These are phyloP conservation scores for Calonectria pauciramosa DNA, from an alignment of 2,329 filamentous ascomycete species.

Conservation along the genomic window DNA sequence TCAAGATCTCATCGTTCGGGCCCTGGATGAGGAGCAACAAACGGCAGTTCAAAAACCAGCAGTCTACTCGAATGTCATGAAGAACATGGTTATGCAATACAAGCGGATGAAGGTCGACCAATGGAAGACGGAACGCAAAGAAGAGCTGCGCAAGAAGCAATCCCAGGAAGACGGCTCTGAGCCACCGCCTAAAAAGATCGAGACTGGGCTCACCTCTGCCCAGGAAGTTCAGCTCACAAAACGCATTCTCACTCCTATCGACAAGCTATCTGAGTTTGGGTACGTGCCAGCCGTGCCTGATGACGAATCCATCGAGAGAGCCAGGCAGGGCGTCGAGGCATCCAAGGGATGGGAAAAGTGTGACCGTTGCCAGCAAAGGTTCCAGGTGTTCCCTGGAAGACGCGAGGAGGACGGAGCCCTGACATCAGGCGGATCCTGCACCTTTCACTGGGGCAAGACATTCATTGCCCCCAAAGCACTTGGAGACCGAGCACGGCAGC, in stretches of 20 bases:
- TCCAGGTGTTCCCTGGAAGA: slow-evolving; percentile 92
- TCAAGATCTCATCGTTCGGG: slow-evolving; percentile 76
- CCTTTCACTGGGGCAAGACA: slow-evolving; percentile 82
- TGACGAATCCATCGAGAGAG: slow-evolving; percentile 74
- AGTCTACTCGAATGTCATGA: slow-evolving; percentile 88
- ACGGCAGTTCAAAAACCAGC: slow-evolving; percentile 74
- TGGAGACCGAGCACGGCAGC: slow-evolving; percentile 68
- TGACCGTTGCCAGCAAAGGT: slow-evolving; percentile 87
- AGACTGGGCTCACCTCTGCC: slow-evolving; percentile 76
- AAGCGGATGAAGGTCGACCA: slow-evolving; percentile 80
- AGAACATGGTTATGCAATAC: slow-evolving; percentile 81
- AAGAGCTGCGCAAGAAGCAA: slow-evolving; percentile 48
- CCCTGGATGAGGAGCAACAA: slow-evolving; percentile 84
- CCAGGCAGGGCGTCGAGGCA: slow-evolving; percentile 74
- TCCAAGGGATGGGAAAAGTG: slow-evolving; percentile 88
- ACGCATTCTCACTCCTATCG: slow-evolving; percentile 74
- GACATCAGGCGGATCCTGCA: slow-evolving; percentile 82
- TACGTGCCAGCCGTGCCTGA: slow-evolving; percentile 81
- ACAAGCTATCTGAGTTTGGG: slow-evolving; percentile 75
- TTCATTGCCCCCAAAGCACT: slow-evolving; percentile 70
- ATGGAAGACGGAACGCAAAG: slow-evolving; percentile 76
- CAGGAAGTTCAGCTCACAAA: slow-evolving; percentile 78
- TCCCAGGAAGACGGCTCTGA: slow-evolving; percentile 50
- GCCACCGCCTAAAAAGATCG: slow-evolving; percentile 64
- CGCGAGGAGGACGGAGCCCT: slow-evolving; percentile 82